Conservation (phyloP, 371 early-diverging fungal genomes). For the Vittaforma corneae region DNA sequence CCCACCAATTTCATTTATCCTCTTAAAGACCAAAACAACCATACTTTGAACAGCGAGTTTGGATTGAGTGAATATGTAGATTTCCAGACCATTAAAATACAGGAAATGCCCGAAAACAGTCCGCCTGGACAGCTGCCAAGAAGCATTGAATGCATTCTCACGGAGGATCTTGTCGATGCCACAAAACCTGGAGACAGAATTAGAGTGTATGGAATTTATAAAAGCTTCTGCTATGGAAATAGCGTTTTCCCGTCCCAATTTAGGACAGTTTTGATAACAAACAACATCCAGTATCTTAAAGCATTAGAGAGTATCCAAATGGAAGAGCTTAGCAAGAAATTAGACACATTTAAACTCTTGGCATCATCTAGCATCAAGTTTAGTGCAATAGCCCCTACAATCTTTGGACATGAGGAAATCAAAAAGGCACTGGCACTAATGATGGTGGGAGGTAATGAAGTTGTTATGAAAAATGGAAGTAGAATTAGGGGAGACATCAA, state of each 20-base stretch:
- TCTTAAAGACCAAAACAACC: conserved; percentile 70
- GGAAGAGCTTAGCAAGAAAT: conserved; percentile 65
- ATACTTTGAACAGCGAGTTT: conserved; percentile 78
- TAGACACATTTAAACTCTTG: conserved; percentile 69
- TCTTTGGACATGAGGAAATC: conserved; percentile 85
- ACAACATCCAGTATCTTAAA: conserved; percentile 68
- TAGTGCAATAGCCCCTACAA: conserved; percentile 83
- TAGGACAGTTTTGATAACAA: conserved; percentile 78
- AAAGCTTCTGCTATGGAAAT: conserved; percentile 65
- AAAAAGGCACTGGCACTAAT: conserved; percentile 84
- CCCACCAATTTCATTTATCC: conserved; percentile 62
- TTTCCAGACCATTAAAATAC: conserved; percentile 82
- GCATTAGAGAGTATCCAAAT: background rate
- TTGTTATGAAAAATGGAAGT: conserved; percentile 78
- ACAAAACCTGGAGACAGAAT: conserved; percentile 97
- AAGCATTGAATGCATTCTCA: conserved; percentile 82
- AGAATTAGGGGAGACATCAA: conserved; percentile 92
- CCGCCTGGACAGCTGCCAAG: conserved; percentile 91
- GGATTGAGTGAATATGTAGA: conserved; percentile 82
- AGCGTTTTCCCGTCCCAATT: conserved; percentile 39
- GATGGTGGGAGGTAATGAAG: conserved; percentile 83
- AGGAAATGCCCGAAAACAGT: conserved; percentile 98
- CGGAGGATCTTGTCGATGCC: conserved; percentile 85
- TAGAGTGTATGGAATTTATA: conserved; percentile 81
- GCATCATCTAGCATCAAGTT: conserved; percentile 66